Evolutionary conservation across 2,329 filamentous ascomycete species (phyloP), one percentile per base, ranked within the genome.

Genomic region (Paecilomyces dactylethromorphus): DNA sequence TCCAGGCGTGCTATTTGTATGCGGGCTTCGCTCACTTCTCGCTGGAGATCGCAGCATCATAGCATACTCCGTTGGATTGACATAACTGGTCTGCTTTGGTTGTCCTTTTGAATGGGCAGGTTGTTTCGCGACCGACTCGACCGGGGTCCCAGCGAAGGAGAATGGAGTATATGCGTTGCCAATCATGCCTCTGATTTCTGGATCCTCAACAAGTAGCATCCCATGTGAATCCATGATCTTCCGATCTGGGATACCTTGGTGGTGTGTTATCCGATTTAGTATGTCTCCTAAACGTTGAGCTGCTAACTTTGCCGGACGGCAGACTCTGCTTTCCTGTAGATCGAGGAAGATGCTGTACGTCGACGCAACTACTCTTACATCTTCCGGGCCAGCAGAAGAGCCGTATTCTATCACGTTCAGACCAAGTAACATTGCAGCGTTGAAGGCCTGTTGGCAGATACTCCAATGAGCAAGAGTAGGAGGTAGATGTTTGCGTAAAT

Each of bases 141-240:
- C 8, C 39, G 13, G 15, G 15, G 39, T 18, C 39, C 18, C 39
- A 7, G 39, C 6, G 15, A n/a, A 45, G n/a, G 39, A n/a, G 10
- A 45, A 45, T 2, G 39, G 39, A 52, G 50, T 26, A 29, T 29
- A 52, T n/a, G 11, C 50, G 21, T 52, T 52, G 50, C 50, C 21
- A n/a, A 24, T 8, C 50, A n/a, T 52, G 6, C 21, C 50, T 29
- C 50, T 52, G 21, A 55, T 55, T 39, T 55, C 59, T 18, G 55
- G 26, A 29, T 63, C 65, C 53, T 62, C 45, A 33, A 65, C 58
- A 56, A 64, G 54, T 49, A 63, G 62, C 31, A 67, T 59, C 55
- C 64, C 58, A 24, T 60, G 59, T 11, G 60, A 62, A n/a, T 63
- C 59, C 62, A 66, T 65, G 12, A 54, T n/a, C 15, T 18, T 45